Base-by-base conservation (phyloP, 306 rosid genomes). In the Alnus rubra region DNA sequence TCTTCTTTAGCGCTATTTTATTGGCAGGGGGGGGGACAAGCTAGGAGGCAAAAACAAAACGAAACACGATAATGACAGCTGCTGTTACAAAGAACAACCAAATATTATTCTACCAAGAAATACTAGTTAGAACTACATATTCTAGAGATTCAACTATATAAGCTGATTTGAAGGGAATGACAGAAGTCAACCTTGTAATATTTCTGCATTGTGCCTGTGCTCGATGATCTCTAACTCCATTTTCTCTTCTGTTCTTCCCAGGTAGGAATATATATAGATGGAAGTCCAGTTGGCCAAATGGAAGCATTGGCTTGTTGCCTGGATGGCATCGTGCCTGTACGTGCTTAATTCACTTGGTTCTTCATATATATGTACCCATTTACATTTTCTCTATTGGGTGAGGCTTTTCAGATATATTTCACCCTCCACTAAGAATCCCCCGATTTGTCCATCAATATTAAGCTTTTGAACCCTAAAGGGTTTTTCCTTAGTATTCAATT, bases 281-380 rank as follows among this genome's bases (percentile, higher is more conserved):
- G 51, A 47, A 33, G 54, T 28, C 11, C 5, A 60, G 50, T 31
- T 48, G 12, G 73, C 35, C 48, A 30, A 30, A 70, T 52, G 70
- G 16, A 12, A 51, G 62, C 67, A 39, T 19, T 59, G 74, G 74
- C 74, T 50, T 51, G 47, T 51, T 72, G 23, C 74, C 74, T 71
- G 3, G 1, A 48, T 5, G 58, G 65, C 76, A 16, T 16, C 49
- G 35, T 42, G 69, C 75, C 48, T 15, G 7, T 23, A 23, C 28
- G 28, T 35, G 63, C 75, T 50, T 50, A 49, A 50, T 42, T 56
- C 45, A 42, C 1, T 42, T 42, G 45, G 45, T 5, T 5, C 45
- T 42, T 42, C 7, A 42, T 42, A 39, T 23, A 42, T 42, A 5
- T 42, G 45, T 5, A 4, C 45, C 5, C 45, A 42, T 42, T 42